A percentile compares a stretch with the other conserved stretches of the same genome.
Evolutionary conservation across 257 asterid species (phyloP).

Genomic region (Solanum clarkiae): DNA sequence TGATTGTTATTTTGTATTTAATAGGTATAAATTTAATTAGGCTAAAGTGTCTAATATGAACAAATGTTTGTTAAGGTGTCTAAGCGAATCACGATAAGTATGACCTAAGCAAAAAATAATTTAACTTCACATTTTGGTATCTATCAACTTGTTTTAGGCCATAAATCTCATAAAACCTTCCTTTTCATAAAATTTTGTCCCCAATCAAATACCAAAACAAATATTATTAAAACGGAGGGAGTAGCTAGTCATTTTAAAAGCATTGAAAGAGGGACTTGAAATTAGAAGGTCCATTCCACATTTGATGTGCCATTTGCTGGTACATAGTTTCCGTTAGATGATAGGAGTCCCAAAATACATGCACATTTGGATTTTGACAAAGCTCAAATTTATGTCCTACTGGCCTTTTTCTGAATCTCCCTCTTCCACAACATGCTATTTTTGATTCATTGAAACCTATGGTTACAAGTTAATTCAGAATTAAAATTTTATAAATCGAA

Average conservation of each 20-base stretch:
- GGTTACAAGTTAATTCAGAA: neutral
- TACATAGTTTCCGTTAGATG: conserved; percentile 17
- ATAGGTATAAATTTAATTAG: no score
- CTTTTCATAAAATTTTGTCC: neutral
- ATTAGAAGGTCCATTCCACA: conserved; percentile 18
- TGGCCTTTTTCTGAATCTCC: conserved; percentile 4
- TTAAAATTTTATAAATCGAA: neutral
- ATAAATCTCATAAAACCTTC: neutral
- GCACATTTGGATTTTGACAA: conserved; percentile 12
- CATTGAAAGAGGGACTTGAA: conserved; percentile 1
- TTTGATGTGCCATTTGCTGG: conserved; percentile 15
- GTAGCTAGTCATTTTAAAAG: neutral
- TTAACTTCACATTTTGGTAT: neutral
- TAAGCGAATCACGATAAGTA: no score
- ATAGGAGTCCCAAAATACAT: conserved; percentile 25
- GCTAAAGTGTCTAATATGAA: no score
- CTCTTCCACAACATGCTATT: conserved; percentile 27
- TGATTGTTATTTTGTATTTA: no score
- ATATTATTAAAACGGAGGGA: neutral
- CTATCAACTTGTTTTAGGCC: neutral
- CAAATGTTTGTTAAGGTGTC: no score
- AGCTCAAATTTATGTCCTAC: conserved; percentile 11
- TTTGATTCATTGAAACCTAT: conserved; percentile 19
- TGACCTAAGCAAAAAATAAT: no score
- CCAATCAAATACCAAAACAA: neutral